A percentile compares a stretch with the other conserved stretches of the same genome.
Conservation (phyloP, 2,329 filamentous ascomycete genomes). For the Neurospora sp. region DNA sequence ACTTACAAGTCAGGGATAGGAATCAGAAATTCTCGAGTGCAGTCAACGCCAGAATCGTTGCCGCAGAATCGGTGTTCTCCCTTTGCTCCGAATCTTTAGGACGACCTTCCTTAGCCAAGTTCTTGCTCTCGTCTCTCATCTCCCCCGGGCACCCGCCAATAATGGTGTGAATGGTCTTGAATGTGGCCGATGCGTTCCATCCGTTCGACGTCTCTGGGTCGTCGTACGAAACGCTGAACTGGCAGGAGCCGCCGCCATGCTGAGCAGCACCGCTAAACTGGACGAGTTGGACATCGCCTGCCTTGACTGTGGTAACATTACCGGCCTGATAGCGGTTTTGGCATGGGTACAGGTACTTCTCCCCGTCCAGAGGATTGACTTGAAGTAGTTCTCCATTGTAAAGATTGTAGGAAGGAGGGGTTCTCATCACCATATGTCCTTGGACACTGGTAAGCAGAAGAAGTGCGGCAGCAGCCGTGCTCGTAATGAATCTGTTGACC, state of each 20-base stretch:
- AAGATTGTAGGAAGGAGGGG: slow-evolving; percentile 11
- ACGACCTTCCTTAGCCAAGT: slow-evolving; percentile 6
- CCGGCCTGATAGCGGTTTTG: slow-evolving; percentile 1
- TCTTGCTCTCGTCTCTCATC: slow-evolving; percentile 11
- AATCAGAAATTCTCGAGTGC: slow-evolving; percentile 18
- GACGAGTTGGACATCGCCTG: slow-evolving; percentile 10
- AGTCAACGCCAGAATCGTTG: slow-evolving; percentile 4
- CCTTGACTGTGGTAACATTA: neutral
- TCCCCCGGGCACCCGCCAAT: slow-evolving; percentile 22
- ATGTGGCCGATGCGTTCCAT: slow-evolving; percentile 15
- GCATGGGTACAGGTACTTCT: slow-evolving; percentile 8
- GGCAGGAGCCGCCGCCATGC: slow-evolving; percentile 23
- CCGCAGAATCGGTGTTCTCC: neutral
- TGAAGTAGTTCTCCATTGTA: slow-evolving; percentile 5
- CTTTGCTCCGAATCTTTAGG: neutral
- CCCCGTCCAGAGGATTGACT: slow-evolving; percentile 10
- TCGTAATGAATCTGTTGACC: neutral
- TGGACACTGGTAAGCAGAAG: slow-evolving; percentile 1
- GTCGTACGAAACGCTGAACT: slow-evolving; percentile 22
- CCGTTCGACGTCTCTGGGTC: slow-evolving; percentile 5
- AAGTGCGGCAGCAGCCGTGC: neutral
- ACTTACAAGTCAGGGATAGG: slow-evolving; percentile 18
- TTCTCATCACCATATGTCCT: slow-evolving; percentile 14
- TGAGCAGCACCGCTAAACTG: slow-evolving; percentile 22
- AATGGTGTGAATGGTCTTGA: slow-evolving; percentile 24